These are phyloP conservation scores for Leucaena leucocephala DNA, from an alignment of 306 rosid genomes.

Conservation along the genomic window DNA sequence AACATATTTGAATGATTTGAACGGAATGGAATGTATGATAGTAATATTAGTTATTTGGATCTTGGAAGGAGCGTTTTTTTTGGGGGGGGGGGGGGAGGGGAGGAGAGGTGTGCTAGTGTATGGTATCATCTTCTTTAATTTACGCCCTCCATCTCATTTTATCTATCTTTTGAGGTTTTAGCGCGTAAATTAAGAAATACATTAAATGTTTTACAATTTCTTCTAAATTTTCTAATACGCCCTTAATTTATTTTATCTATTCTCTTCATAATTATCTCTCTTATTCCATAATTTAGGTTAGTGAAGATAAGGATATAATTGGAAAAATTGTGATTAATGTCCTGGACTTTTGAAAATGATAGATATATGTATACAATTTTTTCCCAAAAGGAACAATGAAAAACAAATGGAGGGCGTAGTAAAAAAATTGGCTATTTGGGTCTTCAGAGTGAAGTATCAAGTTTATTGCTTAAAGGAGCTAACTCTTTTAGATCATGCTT, in stretches of 20 bases:
- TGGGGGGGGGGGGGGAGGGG: too few relatives aligned
- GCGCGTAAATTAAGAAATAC: neutral
- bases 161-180: neutral
- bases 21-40: neutral
- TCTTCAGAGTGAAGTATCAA: neutral
- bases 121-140: neutral
- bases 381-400: neutral
- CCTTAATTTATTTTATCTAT: neutral
- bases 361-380: neutral
- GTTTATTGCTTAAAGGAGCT: slow-evolving; percentile 16
- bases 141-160: neutral
- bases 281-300: neutral
- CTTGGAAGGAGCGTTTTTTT: too few relatives aligned
- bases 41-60: slow-evolving; percentile 3
- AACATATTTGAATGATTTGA: slow-evolving; percentile 1
- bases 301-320: neutral
- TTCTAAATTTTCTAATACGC: neutral
- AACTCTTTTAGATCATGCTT: neutral
- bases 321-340: neutral
- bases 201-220: neutral
- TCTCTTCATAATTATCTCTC: neutral
- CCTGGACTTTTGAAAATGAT: neutral
- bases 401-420: neutral
- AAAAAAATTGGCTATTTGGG: slow-evolving; percentile 1
- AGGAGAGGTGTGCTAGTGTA: neutral